Evolutionary conservation across 176 grass and related monocot species (phyloP).

Genomic region (Carex littledalei): DNA sequence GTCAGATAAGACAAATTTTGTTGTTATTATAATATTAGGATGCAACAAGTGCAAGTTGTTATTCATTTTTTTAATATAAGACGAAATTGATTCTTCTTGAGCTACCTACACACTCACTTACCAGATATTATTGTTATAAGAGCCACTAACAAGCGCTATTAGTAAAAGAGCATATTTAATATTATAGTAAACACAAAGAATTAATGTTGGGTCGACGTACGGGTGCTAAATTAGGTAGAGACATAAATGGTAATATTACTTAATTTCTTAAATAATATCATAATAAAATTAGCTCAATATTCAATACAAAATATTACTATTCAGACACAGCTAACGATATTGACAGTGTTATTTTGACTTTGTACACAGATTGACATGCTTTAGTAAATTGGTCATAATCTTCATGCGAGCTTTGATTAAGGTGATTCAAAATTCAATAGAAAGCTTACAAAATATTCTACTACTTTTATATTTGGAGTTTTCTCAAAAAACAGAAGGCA

Average conservation of each 20-base stretch:
- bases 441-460: no score
- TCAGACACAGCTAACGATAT: no score
- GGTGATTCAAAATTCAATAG: no score
- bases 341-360: no score
- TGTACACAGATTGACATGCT: no score
- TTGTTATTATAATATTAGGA: not conserved
- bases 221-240: not conserved
- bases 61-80: not conserved
- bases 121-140: constrained; percentile 10
- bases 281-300: not conserved
- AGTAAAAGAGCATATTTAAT: not conserved
- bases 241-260: not conserved
- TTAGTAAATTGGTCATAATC: no score
- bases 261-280: not conserved
- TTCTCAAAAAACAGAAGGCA: no score
- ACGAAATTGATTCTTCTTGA: not conserved
- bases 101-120: constrained; percentile 1
- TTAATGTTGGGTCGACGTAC: not conserved
- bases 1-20: not conserved
- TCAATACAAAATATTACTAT: not conserved
- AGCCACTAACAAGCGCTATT: not conserved
- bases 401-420: no score
- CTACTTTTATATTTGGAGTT: no score
- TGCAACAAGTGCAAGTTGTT: not conserved
- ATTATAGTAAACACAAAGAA: not conserved